Conservation (phyloP, 805 yeast species). For the Sugiyamaella lignohabitans region DNA sequence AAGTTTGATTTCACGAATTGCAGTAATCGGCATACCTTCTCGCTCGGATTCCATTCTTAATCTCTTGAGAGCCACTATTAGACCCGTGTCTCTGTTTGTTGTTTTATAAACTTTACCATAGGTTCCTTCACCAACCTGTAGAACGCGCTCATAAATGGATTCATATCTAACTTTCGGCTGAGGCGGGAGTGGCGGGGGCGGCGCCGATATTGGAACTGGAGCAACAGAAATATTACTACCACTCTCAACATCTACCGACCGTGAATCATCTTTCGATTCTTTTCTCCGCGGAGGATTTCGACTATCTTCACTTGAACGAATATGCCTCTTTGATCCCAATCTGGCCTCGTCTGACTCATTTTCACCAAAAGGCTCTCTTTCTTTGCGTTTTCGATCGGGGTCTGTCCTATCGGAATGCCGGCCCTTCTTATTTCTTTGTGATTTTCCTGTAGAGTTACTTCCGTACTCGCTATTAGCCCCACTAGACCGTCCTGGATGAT, state of each 20-base stretch:
- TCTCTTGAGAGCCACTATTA: constrained; percentile 78
- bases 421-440: neutral
- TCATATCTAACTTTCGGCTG: constrained; percentile 11
- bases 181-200: constrained; percentile 2
- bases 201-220: neutral
- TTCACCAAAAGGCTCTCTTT: neutral
- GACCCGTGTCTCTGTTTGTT: constrained; percentile 56
- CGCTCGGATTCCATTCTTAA: constrained; percentile 78
- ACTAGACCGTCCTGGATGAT: too few relatives aligned
- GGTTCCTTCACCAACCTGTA: constrained; percentile 98
- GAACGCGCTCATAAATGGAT: constrained; percentile 56
- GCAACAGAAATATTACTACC: neutral
- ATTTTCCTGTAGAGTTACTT: too few relatives aligned
- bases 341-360: too few relatives aligned
- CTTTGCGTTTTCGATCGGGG: neutral
- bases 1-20: constrained; percentile 82
- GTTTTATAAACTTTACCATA: constrained; percentile 96
- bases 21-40: constrained; percentile 96
- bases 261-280: too few relatives aligned
- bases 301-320: neutral
- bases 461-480: too few relatives aligned
- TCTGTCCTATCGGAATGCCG: neutral
- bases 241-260: neutral
- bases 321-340: neutral
- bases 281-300: neutral